A percentile compares a stretch with the other conserved stretches of the same genome.
Evolutionary conservation across 2,329 filamentous ascomycete species (phyloP).

Genomic region (Leptographium lundbergii): DNA sequence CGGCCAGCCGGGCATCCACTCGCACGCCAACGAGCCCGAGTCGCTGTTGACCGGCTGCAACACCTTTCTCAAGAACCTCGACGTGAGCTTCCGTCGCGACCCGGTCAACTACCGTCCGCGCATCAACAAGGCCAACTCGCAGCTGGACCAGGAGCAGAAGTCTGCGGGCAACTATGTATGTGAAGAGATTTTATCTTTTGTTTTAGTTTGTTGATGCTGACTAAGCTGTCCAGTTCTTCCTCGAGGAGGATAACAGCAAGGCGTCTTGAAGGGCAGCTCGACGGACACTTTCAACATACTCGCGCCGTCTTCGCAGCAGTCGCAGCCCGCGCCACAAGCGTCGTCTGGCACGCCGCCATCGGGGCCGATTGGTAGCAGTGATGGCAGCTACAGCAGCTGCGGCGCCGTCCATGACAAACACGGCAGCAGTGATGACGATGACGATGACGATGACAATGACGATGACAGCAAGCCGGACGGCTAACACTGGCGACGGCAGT

Average conservation of each 20-base stretch:
- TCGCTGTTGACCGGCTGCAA: conserved; percentile 93
- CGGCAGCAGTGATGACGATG: background rate
- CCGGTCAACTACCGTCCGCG: conserved; percentile 91
- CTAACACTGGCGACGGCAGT: conserved; percentile 44
- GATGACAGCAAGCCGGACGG: conserved; percentile 58
- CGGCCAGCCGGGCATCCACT: conserved; percentile 76
- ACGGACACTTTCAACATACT: conserved; percentile 22
- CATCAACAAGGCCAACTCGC: conserved; percentile 95
- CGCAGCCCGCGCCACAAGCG: background rate
- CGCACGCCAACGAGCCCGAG: conserved; percentile 81
- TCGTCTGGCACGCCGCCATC: background rate
- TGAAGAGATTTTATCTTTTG: conserved; percentile 13
- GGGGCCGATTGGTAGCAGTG: background rate
- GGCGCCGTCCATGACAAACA: background rate
- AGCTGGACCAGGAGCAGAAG: conserved; percentile 98
- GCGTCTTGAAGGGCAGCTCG: conserved; percentile 49
- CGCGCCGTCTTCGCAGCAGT: background rate
- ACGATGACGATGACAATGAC: conserved; percentile 22
- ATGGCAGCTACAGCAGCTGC: background rate
- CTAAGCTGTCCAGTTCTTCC: conserved; percentile 59
- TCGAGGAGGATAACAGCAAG: conserved; percentile 59
- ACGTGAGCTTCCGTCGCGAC: conserved; percentile 97
- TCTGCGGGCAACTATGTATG: conserved; percentile 77
- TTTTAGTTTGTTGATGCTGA: background rate
- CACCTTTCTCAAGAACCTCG: conserved; percentile 86